phyloP scores from a whole-genome alignment of 495 filamentous ascomycete genomes.

The Aspergillus homomorphus region DNA sequence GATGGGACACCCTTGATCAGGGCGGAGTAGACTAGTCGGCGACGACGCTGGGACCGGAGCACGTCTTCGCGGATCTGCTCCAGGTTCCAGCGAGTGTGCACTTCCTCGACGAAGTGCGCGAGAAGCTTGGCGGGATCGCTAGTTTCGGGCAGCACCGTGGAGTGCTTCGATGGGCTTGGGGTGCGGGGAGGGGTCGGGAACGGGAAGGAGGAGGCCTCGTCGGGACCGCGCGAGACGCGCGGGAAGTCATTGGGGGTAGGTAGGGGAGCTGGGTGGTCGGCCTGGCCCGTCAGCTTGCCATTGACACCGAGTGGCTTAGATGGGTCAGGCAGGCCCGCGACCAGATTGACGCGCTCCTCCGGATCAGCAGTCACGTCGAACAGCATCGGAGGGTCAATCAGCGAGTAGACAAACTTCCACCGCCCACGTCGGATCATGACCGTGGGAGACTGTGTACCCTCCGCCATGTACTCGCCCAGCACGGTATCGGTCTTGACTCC shows the following conservation, averaged over 20 bases:
- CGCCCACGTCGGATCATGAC: slow-evolving; percentile 83
- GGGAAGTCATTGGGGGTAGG: slow-evolving; percentile 41
- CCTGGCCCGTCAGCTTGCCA: slow-evolving; percentile 9
- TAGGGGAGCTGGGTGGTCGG: slow-evolving; percentile 24
- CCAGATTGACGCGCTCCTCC: slow-evolving; percentile 69
- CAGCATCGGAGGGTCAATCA: slow-evolving; percentile 75
- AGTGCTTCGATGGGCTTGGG: slow-evolving; percentile 34
- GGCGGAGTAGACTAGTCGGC: slow-evolving; percentile 70
- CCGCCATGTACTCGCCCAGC: slow-evolving; percentile 84
- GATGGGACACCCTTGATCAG: slow-evolving; percentile 65
- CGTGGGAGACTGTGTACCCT: slow-evolving; percentile 80
- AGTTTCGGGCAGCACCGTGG: slow-evolving; percentile 33
- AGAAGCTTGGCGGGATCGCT: slow-evolving; percentile 44
- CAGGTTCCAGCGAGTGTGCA: slow-evolving; percentile 69
- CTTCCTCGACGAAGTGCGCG: slow-evolving; percentile 63
- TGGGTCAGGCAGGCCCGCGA: slow-evolving; percentile 30
- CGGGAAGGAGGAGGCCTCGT: slow-evolving; percentile 32
- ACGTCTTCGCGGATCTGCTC: slow-evolving; percentile 66
- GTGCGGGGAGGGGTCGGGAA: slow-evolving; percentile 45
- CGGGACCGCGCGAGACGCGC: slow-evolving; percentile 23
- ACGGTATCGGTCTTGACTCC: slow-evolving; percentile 64
- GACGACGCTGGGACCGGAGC: slow-evolving; percentile 64
- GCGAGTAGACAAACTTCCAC: slow-evolving; percentile 82
- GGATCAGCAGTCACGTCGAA: slow-evolving; percentile 73
- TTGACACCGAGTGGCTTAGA: slow-evolving; percentile 23